Evolutionary conservation across 495 filamentous ascomycete species (phyloP), one percentile per base, ranked within the genome.

Genomic region (Penicillium odoratum): DNA sequence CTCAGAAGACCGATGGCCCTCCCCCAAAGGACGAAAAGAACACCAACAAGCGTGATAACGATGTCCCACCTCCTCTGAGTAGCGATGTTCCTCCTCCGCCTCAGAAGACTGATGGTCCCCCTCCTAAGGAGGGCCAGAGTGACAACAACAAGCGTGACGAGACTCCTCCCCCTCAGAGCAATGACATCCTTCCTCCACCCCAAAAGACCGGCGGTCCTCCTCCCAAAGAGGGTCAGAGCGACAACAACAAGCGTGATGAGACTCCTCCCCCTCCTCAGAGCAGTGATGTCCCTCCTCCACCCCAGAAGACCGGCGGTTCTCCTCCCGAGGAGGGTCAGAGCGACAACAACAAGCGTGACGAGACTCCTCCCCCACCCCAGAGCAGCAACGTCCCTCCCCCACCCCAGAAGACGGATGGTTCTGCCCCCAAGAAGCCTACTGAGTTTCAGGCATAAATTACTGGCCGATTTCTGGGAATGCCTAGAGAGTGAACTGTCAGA

Each of bases 391-490:
- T 15, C n/a, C 43, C 43, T 15, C 46, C 25, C 11, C 34, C 34
- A 5, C 51, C 51, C 11, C 51, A 40, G n/a, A 26, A 28, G 2
- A 15, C 46, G 4, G 26, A 16, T 1, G 10, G n/a, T 3, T 7
- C 18, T n/a, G 42, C 42, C 18, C 43, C 43, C 18, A 46, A 46
- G 25, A 21, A 48, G 46, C 13, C 28, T 1, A 3, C 28, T 29
- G 10, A 48, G 4, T 48, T 48, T 31, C 46, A 30, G 30, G 53
- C 45, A 21, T 49, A 48, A 36, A 48, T 42, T n/a, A 3, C 15
- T 16, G 28, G 43, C 26, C 16, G 43, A 56, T 38, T 48, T 56
- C 11, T 56, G 53, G 53, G 53, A 36, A 11, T 56, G 53, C 34
- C 33, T 56, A 56, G 53, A 56, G 7, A 9, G 29, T 48, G 53